Evolutionary conservation across 2,329 filamentous ascomycete species (phyloP).

Genomic region (Trichoderma aggressivum): DNA sequence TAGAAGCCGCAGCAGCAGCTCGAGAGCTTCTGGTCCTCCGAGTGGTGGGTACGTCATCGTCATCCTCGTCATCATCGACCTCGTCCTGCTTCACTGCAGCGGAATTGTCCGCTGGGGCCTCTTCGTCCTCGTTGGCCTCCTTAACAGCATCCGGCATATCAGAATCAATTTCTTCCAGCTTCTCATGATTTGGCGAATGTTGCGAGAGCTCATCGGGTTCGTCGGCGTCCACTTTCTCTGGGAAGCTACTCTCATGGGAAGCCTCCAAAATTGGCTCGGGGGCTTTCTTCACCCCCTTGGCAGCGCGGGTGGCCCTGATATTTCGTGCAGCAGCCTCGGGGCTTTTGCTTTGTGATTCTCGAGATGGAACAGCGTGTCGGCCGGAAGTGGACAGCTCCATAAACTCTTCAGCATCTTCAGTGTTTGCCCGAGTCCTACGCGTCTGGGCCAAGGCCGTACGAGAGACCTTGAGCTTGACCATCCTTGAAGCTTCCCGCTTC

Average conservation of each 20-base stretch:
- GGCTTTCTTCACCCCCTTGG: conserved; percentile 49
- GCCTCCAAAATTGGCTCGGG: conserved; percentile 51
- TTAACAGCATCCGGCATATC: conserved; percentile 28
- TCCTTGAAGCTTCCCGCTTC: conserved; percentile 31
- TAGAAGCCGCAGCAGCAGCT: conserved; percentile 29
- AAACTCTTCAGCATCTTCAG: conserved; percentile 53
- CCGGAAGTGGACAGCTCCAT: conserved; percentile 60
- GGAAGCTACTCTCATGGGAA: conserved; percentile 49
- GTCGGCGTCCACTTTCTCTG: conserved; percentile 35
- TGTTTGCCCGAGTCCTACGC: conserved; percentile 52
- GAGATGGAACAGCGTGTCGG: conserved; percentile 50
- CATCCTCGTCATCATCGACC: conserved; percentile 42
- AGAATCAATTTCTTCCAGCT: conserved; percentile 28
- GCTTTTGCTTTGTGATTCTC: conserved; percentile 52
- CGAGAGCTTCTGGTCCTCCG: conserved; percentile 44
- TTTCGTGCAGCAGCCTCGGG: conserved; percentile 48
- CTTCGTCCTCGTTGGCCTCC: conserved; percentile 20
- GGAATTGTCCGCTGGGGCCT: conserved; percentile 26
- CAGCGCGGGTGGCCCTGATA: conserved; percentile 46
- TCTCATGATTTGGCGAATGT: conserved; percentile 28
- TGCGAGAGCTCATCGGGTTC: conserved; percentile 38
- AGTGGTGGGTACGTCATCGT: conserved; percentile 48
- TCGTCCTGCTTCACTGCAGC: conserved; percentile 8
- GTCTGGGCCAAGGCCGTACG: conserved; percentile 29
- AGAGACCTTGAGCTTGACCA: conserved; percentile 47